Conservation (phyloP, 768 basidiomycete genomes). For the Trametes cingulata region DNA sequence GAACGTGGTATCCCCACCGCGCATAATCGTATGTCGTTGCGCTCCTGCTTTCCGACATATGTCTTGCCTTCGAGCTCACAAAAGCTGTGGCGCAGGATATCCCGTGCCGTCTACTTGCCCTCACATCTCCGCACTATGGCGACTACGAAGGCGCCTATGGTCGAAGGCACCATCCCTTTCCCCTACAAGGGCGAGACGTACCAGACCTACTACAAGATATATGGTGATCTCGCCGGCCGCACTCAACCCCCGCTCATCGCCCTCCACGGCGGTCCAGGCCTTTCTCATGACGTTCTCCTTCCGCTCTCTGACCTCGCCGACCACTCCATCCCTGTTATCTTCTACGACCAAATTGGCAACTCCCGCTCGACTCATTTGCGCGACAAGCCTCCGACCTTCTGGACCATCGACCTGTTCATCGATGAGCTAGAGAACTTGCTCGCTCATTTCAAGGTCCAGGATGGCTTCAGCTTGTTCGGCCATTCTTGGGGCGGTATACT, state of each 20-base stretch:
- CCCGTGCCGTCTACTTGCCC: too few species aligned
- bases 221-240: conserved; percentile 42
- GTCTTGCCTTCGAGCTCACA: too few species aligned
- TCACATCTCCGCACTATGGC: too few species aligned
- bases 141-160: too few species aligned
- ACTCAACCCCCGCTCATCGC: conserved; percentile 38
- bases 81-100: too few species aligned
- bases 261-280: conserved; percentile 52
- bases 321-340: conserved; percentile 41
- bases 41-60: too few species aligned
- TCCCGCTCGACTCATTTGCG: conserved; percentile 45
- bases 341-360: conserved; percentile 55
- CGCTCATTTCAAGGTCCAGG: conserved; percentile 38
- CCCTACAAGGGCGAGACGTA: conserved; percentile 26
- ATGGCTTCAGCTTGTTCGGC: conserved; percentile 48
- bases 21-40: too few species aligned
- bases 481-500: conserved; percentile 64
- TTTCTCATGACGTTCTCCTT: conserved; percentile 43
- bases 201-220: conserved; percentile 46
- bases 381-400: conserved; percentile 38
- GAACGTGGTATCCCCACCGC: too few species aligned
- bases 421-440: conserved; percentile 55
- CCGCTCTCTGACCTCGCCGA: conserved; percentile 40
- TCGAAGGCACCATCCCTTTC: conserved; percentile 30
- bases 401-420: conserved; percentile 53